Conservation (phyloP, 192 early-diverging fungal species). For the Podila minutissima region DNA sequence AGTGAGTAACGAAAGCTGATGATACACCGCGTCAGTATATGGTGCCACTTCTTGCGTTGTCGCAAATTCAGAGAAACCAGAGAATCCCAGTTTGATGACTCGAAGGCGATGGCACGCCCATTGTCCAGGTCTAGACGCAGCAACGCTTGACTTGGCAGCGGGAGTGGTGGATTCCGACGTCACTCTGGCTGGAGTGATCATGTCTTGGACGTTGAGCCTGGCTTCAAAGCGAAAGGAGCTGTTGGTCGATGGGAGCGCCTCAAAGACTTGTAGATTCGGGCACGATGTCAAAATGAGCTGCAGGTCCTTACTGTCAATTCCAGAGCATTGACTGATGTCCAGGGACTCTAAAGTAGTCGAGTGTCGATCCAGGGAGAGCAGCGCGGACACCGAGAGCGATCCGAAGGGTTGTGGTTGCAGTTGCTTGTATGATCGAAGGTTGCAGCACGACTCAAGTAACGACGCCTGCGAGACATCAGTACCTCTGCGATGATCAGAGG, state of each 20-base stretch:
- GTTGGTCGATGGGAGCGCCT: not conserved
- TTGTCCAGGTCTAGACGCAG: not conserved
- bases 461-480: conserved; percentile 3
- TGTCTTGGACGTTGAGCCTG: conserved; percentile 14
- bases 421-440: not conserved
- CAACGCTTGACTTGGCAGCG: too few relatives aligned
- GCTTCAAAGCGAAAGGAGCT: not conserved
- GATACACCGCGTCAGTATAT: conserved; percentile 16
- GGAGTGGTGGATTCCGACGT: too few relatives aligned
- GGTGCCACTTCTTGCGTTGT: not conserved
- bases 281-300: conserved; percentile 27
- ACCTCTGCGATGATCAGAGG: not conserved
- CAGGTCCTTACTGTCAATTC: conserved; percentile 13
- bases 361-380: conserved; percentile 7
- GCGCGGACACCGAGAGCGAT: not conserved
- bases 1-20: conserved; percentile 15
- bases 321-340: not conserved
- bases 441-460: conserved; percentile 2
- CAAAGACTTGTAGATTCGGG: conserved; percentile 14
- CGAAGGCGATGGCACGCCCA: conserved; percentile 24
- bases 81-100: conserved; percentile 22
- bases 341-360: conserved; percentile 15
- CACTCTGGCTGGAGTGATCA: not conserved
- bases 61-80: conserved; percentile 11
- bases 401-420: conserved; percentile 1